Base-by-base conservation (phyloP, 2,329 filamentous ascomycete genomes). In the Harringtonia aguacate region DNA sequence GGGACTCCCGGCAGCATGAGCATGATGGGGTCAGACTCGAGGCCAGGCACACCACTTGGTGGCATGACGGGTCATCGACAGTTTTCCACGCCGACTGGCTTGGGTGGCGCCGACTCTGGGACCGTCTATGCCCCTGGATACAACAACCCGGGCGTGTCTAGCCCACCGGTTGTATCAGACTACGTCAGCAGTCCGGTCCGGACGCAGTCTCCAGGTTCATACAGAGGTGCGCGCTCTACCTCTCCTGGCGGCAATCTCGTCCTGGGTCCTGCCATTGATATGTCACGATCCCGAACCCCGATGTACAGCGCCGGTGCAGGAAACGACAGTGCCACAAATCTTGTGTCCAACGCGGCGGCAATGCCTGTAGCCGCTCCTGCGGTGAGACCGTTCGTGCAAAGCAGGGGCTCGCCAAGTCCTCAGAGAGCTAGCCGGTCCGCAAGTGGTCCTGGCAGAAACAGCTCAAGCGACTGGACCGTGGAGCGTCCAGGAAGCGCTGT, bases 1-100 rank as follows among this genome's bases (percentile, higher is more conserved):
- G 75, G 71, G 17, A 84, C 81, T 0, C 80, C 81, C 0, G 68
- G 70, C 13, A 76, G 73, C 24, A 61, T 69, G 39, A 27, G 8
- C 4, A 50, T 52, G 35, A 68, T 62, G 47, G 63, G 60, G 4
- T 67, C 66, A 15, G 54, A 58, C 28, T 76, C 73, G 0, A 60
- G 74, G 27, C 70, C 75, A 0, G 69, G 64, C 13, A 77, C 73
- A 14, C 75, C 74, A 3, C 50, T 61, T 4, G 53, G 66, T 42
- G 55, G 61, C 43, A 53, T 66, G 64, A 52, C 47, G 3, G 53
- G 53, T 0, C 50, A 51, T 4, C 49, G 53, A 29, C 48, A 53
- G 37, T 53, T 47, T 28, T 53, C 52, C 4, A 21, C 18, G 12
- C 28, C 36, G 18, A 46, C n/a, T 27, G 38, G 35, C n/a, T 20